A percentile compares a stretch with the other conserved stretches of the same genome.
Conservation (phyloP, 768 basidiomycete genomes). For the Podaxis carcinomalis region DNA sequence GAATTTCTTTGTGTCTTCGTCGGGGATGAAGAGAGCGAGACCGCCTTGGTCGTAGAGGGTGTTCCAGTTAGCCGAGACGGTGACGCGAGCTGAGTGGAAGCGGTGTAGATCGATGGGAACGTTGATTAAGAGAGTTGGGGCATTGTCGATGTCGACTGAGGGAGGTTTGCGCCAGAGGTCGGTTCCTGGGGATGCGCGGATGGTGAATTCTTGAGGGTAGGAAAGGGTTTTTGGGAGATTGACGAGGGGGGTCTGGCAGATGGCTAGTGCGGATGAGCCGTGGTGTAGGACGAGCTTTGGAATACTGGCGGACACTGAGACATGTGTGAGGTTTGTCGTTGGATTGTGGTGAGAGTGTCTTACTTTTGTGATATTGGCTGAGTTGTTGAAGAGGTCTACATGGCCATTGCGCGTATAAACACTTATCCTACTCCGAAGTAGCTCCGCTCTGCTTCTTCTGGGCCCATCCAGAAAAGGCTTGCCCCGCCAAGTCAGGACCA, state of each 20-base stretch:
- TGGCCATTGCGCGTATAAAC: background rate
- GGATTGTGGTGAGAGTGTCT: background rate
- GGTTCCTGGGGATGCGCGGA: constrained; percentile 23
- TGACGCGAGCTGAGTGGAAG: constrained; percentile 28
- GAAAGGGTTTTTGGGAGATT: constrained; percentile 18
- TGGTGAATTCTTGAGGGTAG: constrained; percentile 19
- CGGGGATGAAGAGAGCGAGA: constrained; percentile 27
- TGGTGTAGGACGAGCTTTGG: constrained; percentile 26
- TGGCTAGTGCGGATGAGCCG: constrained; percentile 28
- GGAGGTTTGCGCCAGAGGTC: constrained; percentile 32
- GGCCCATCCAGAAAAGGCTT: no score
- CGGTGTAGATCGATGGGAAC: constrained; percentile 24
- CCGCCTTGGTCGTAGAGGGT: constrained; percentile 29
- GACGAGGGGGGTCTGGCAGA: constrained; percentile 18
- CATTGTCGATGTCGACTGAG: constrained; percentile 25
- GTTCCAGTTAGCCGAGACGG: constrained; percentile 24
- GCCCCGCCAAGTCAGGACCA: no score
- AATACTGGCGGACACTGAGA: background rate
- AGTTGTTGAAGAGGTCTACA: background rate
- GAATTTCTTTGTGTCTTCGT: constrained; percentile 28
- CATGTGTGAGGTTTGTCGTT: background rate
- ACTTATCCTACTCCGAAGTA: background rate
- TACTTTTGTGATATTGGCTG: background rate
- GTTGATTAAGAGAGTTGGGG: constrained; percentile 23
- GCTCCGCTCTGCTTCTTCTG: background rate